Evolutionary conservation across 352 stramenopile genomes (phyloP).

Genomic region (Phytopythium cucurbitacearum): DNA sequence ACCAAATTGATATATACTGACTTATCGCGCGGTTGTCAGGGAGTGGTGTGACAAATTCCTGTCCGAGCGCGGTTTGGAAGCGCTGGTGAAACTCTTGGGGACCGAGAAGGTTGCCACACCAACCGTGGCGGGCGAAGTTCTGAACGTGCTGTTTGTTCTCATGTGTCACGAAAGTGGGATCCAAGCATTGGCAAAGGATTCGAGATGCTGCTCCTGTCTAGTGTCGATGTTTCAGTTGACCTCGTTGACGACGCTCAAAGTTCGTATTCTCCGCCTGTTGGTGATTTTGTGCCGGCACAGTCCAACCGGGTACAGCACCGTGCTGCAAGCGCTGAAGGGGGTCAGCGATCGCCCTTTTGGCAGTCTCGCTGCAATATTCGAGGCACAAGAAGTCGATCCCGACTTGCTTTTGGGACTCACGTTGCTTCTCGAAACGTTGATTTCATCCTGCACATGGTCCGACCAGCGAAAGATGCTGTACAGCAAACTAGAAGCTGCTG

Average conservation of each 20-base stretch:
- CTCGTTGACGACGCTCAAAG: conserved; percentile 16
- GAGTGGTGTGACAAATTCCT: conserved; percentile 58
- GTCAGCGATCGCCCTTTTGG: not conserved
- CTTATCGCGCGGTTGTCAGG: conserved; percentile 11
- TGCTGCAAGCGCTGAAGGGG: not conserved
- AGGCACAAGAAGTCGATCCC: not conserved
- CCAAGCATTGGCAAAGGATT: conserved; percentile 21
- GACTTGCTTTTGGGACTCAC: not conserved
- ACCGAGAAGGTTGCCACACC: conserved; percentile 13
- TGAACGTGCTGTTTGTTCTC: conserved; percentile 50
- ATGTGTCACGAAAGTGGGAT: conserved; percentile 25
- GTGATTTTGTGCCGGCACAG: not conserved
- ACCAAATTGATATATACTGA: not conserved
- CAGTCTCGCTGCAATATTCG: not conserved
- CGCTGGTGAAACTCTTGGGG: conserved; percentile 34
- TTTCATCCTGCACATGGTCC: not conserved
- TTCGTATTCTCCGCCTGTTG: conserved; percentile 15
- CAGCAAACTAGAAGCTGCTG: not conserved
- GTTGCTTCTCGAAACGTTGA: not conserved
- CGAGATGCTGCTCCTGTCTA: conserved; percentile 25
- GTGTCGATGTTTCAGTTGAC: conserved; percentile 22
- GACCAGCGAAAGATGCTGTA: not conserved
- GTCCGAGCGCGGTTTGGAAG: conserved; percentile 29
- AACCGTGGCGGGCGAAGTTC: conserved; percentile 27
- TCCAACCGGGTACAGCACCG: not conserved